Base-by-base conservation (phyloP, 352 stramenopile species). In the Phytophthora sp. region DNA sequence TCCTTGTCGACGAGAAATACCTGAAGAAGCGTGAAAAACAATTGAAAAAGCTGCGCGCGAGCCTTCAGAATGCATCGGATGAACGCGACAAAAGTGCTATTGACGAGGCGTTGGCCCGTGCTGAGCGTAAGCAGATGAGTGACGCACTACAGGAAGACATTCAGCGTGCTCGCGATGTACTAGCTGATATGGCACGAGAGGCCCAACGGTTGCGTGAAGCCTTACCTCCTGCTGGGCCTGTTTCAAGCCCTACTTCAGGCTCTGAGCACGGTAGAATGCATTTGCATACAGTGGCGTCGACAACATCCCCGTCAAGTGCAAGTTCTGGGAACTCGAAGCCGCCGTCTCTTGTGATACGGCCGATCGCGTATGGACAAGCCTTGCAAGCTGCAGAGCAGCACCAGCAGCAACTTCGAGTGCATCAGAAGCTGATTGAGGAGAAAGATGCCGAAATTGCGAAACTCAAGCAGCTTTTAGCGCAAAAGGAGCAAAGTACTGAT, bases 1-100 rank as follows among this genome's bases (percentile, higher is more conserved):
- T 91, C 26, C 55, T 94, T 3, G 69, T 94, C 51, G 86, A 94
- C 42, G 82, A 92, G 12, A 79, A 79, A 51, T 94, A 94, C 35
- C 39, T 94, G 8, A 82, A 76, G 37, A 94, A 94, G 39, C 76
- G 86, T 5, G 70, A 91, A 43, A 87, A 84, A 12, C 86, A 94
- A 45, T 55, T 92, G 4, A 82, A 89, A 20, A 92, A 90, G 37
- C 52, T 94, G 23, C 82, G 84, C 23, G 49, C 53, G 9, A 76
- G 49, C 37, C 49, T 81, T 31, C 68, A 66, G 17, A 57, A 86
- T 44, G 69, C 88, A 24, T 62, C 69, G 5, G 61, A 85, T 17
- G 76, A 82, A 9, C 64, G 78, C n/a, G 69, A 92, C 54, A 72
- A 70, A 23, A 56, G 27, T 17, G 68, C 68, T 7, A 87, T 94